Evolutionary conservation across 805 yeast species (phyloP).

Genomic region (Lipomyces spencermartinsiae): DNA sequence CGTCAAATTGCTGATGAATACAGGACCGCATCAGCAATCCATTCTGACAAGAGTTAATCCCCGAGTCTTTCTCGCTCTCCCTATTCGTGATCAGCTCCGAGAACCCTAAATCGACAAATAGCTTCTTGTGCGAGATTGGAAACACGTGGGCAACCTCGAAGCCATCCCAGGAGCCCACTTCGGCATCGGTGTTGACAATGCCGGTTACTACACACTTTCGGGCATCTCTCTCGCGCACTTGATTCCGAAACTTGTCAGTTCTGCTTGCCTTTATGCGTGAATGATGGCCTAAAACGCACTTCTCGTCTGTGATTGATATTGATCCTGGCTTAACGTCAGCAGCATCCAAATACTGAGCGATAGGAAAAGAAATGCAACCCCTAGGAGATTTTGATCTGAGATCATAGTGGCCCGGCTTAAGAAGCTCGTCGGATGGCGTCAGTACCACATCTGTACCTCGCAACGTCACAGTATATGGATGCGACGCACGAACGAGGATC

Average conservation of each 20-base stretch:
- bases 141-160: not conserved
- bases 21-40: constrained; percentile 1
- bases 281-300: not conserved
- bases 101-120: not conserved
- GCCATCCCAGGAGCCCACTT: not conserved
- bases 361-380: not conserved
- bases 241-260: not conserved
- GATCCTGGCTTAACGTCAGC: not conserved
- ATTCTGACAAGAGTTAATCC: constrained; percentile 1
- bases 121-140: not conserved
- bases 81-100: not conserved
- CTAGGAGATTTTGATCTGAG: not conserved
- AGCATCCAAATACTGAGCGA: not conserved
- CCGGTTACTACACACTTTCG: not conserved
- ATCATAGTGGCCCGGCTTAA: not conserved
- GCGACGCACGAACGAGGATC: not conserved
- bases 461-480: not conserved
- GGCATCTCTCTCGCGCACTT: not conserved
- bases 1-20: constrained; percentile 1
- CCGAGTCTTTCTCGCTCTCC: not conserved
- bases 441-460: not conserved
- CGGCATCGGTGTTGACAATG: not conserved
- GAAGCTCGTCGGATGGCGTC: constrained; percentile 1
- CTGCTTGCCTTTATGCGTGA: not conserved
- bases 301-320: not conserved